Conservation (phyloP, 805 yeast species). For the Schwanniomyces occidentalis region DNA sequence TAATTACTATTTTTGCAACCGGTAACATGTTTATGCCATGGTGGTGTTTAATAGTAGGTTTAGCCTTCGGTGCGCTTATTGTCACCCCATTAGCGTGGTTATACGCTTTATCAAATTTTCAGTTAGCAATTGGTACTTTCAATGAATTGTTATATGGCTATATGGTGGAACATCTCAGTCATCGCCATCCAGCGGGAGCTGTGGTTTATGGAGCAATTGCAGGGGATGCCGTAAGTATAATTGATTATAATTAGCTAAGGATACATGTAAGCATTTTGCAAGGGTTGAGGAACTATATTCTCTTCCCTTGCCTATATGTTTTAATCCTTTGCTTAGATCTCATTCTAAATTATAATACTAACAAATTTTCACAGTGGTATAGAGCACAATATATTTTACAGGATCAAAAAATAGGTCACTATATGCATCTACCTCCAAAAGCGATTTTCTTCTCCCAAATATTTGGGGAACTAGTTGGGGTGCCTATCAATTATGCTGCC, state of each 20-base stretch:
- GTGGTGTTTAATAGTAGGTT: slow-evolving; percentile 47
- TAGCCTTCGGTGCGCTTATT: slow-evolving; percentile 44
- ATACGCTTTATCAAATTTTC: slow-evolving; percentile 53
- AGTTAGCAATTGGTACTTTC: slow-evolving; percentile 52
- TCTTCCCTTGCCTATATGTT: too few species aligned
- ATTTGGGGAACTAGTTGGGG: slow-evolving; percentile 52
- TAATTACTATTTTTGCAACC: slow-evolving; percentile 32
- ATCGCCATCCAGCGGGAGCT: slow-evolving; percentile 50
- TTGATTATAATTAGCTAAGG: too few species aligned
- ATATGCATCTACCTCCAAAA: slow-evolving; percentile 53
- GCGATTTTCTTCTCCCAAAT: slow-evolving; percentile 52
- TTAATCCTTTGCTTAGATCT: slow-evolving; percentile 9
- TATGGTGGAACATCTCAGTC: slow-evolving; percentile 34
- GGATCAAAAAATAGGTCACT: slow-evolving; percentile 45
- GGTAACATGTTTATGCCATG: slow-evolving; percentile 41
- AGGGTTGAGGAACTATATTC: too few species aligned
- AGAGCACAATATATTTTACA: slow-evolving; percentile 30
- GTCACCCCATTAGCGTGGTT: slow-evolving; percentile 52
- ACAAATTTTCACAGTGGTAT: slow-evolving; percentile 31
- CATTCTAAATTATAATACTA: background rate
- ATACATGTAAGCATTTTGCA: too few species aligned
- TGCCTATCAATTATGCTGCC: slow-evolving; percentile 52
- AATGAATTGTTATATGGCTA: slow-evolving; percentile 51
- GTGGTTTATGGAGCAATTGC: slow-evolving; percentile 52
- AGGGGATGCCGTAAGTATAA: slow-evolving; percentile 44